These are phyloP conservation scores for Bryoerythrophyllum caledonicum DNA, from an alignment of 225 moss, liverwort and hornwort species.

Conservation along the genomic window DNA sequence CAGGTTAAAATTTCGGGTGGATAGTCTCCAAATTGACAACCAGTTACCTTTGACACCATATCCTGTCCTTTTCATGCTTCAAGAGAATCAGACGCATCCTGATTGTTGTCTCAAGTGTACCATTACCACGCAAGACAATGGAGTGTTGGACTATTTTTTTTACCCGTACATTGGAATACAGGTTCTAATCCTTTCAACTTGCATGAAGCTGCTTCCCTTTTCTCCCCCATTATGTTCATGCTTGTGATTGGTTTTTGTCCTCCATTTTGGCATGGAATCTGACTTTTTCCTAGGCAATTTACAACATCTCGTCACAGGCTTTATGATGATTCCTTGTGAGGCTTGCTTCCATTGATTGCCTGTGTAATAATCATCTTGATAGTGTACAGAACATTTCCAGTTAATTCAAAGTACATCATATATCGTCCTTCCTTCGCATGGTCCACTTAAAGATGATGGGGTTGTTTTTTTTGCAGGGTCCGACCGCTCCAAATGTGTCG, in stretches of 20 bases:
- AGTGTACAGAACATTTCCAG: not conserved
- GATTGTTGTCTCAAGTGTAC: conserved; percentile 89
- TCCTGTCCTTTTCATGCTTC: conserved; percentile 89
- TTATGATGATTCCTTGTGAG: not conserved
- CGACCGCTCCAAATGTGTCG: conserved; percentile 66
- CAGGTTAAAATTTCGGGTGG: conserved; percentile 87
- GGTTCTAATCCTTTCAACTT: conserved; percentile 44
- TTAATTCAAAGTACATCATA: not conserved
- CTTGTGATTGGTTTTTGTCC: not conserved
- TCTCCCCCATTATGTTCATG: conserved; percentile 5
- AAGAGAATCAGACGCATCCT: conserved; percentile 66
- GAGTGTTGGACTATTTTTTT: conserved; percentile 67
- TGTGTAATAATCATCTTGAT: not conserved
- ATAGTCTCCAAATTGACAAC: conserved; percentile 88
- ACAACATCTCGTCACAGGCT: not conserved
- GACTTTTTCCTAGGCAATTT: not conserved
- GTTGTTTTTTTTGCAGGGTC: conserved; percentile 56
- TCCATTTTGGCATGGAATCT: not conserved
- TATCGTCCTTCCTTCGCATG: not conserved
- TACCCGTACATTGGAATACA: conserved; percentile 94
- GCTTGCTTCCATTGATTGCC: not conserved
- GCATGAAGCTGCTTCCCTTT: not conserved
- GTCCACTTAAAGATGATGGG: not conserved
- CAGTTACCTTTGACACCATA: conserved; percentile 91
- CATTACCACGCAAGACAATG: conserved; percentile 79